Evolutionary conservation across 768 basidiomycete genomes (phyloP), one percentile per base, ranked within the genome.

Genomic region (Dioszegia hungarica): DNA sequence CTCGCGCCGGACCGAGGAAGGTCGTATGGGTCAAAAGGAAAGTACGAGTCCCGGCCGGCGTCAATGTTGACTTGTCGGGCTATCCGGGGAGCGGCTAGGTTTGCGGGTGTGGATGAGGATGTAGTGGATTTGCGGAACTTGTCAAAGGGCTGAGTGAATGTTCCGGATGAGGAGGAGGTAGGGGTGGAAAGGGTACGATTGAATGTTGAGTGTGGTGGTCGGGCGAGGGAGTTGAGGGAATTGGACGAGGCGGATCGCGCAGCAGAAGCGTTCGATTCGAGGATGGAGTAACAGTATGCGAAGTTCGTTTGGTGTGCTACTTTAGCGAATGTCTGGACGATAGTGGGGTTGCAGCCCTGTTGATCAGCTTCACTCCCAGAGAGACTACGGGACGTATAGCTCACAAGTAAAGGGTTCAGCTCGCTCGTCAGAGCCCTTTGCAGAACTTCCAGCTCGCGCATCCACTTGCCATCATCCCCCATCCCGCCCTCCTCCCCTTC

Each of bases 21-120:
- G 57, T 86, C 88, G 79, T 90, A 98, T 2, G 95, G 95, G 75
- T 99, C 95, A 73, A 99, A 99, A 0, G 95, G 95, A 80, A 99
- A 99, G 79, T 97, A 98, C 11, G 86, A 85, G 70, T 90, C 91
- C 54, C 98, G 80, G 58, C 93, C 90, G 9, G 82, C 79, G 48
- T 82, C 82, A 15, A 68, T 48, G 40, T 70, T 68, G 29, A 56
- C 61, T 41, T 72, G 70, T 51, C 73, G 57, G 15, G 70, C 70
- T 52, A 66, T 58, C 19, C 62, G 59, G 46, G 62, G 66, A 28
- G 54, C 37, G 4, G 59, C 61, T 17, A 61, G 51, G 15, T 55
- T 64, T 12, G 57, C 45, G n/a, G 48, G 37, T 2, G 54, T 44
- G 62, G 44, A 29, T 31, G 60, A 20, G 27, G 59, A 29, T 28